Base-by-base conservation (phyloP, 805 yeast species). In the Hanseniaspora pseudoguilliermondii region DNA sequence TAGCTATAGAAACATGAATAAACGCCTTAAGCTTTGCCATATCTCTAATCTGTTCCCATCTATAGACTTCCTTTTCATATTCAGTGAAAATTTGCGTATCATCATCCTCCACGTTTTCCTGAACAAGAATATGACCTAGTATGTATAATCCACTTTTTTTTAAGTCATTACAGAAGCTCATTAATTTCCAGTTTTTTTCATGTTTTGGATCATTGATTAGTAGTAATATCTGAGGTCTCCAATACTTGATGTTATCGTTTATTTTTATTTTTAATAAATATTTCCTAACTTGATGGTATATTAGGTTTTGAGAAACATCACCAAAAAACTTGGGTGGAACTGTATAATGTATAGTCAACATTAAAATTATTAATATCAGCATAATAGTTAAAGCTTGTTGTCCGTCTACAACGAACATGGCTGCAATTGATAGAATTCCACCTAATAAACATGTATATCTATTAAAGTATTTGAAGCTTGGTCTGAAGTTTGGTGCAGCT, bases 311-410 rank as follows among this genome's bases (percentile, higher is more conserved):
- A 2, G 97, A 90, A 25, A 93, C 97, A 69, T 93, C 99, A 38
- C 99, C 99, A 90, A 96, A 93, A 36, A 90, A 85, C 65, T 88
- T 89, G 6, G 98, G 97, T 1, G 97, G 96, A 11, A 96, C 85
- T 51, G 81, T 77, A 64, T 89, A 88, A 66, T 93, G 97, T 60
- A 93, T 93, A 54, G 85, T 67, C 47, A 88, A 65, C 61, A 93
- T 85, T 44, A 93, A 70, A 18, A 82, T 71, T 41, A 80, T 66
- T 62, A 89, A 73, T 55, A 83, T 79, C 11, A 83, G 69, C 29
- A 89, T 78, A 27, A 90, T 83, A 35, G 83, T 74, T 2, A 87
- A 74, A 0, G 98, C 97, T 2, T 95, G 86, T 16, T 84, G 64
- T 38, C 96, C 95, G 71, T 93, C 98, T 4, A 95, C 96, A 43